These are phyloP conservation scores for Ganoderma boninense DNA, from an alignment of 1,284 basidiomycete genomes.

Conservation along the genomic window DNA sequence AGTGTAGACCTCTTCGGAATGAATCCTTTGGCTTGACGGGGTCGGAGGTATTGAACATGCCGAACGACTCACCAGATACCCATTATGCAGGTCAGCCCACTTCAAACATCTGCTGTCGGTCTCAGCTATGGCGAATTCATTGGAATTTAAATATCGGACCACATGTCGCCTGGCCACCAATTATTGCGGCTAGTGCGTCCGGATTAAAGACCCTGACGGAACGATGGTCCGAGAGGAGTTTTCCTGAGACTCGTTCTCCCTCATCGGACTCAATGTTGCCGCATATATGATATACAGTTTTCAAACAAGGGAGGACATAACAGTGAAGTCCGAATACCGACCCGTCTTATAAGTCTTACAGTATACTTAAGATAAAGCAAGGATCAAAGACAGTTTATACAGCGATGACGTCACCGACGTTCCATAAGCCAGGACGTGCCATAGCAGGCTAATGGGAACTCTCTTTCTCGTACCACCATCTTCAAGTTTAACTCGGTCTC, in stretches of 20 bases:
- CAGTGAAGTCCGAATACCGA: background rate
- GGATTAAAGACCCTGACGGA: background rate
- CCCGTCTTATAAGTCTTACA: background rate
- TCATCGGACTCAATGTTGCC: background rate
- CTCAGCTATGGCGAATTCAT: background rate
- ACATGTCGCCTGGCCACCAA: background rate
- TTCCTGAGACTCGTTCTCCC: background rate
- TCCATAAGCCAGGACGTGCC: background rate
- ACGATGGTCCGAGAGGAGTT: background rate
- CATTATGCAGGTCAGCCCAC: background rate
- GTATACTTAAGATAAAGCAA: background rate
- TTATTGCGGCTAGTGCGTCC: background rate
- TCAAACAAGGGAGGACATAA: background rate
- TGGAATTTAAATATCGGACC: background rate
- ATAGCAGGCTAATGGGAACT: background rate
- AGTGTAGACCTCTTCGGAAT: background rate
- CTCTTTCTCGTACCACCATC: conserved; percentile 6
- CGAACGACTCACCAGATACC: background rate
- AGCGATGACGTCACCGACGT: background rate
- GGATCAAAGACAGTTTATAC: background rate
- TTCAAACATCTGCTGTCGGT: background rate
- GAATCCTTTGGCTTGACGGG: background rate
- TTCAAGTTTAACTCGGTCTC: background rate
- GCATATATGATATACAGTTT: background rate
- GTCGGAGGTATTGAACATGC: background rate